Evolutionary conservation across 495 filamentous ascomycete genomes (phyloP), one percentile per base, ranked within the genome.

Genomic region (Sordaria brevicollis): DNA sequence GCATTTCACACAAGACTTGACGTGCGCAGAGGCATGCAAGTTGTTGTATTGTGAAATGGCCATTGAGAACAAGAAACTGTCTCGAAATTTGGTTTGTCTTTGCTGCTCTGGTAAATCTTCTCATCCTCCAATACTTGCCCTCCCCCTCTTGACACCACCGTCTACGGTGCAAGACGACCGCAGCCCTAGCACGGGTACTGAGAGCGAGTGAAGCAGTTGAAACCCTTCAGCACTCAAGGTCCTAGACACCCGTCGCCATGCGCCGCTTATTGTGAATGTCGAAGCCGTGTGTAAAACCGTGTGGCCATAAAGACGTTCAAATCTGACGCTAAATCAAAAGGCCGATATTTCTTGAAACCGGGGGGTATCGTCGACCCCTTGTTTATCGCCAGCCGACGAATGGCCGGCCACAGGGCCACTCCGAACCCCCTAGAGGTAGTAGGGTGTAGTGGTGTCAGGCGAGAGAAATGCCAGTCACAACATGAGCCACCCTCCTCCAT

Each of bases 1-100:
- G 74, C 86, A 87, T 86, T 83, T 86, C 84, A 86, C 84, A 86
- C 85, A 82, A 72, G 71, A n/a, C 73, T 72, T 76, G 71, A 74
- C 77, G n/a, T n/a, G 80, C 78, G 78, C 77, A 65, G 49, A 62
- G 49, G 49, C 49, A 70, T 79, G 76, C 78, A 81, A 74, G 76
- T 65, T 34, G 71, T 67, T 29, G 70, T 65, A 76, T 68, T 81
- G 85, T 86, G 85, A 86, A 86, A 86, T 80, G 86, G 86, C 86
- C 86, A 86, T 88, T 84, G 81, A 83, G 79, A 82, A 79, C 77
- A 78, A 81, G 79, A 68, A 21, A 62, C 39, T 70, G 67, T 67
- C 37, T 71, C 41, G 65, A 69, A 68, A 35, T 68, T 66, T 37
- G n/a, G 39, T 65, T 70, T 68, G 37, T 70, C 69, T 73, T 73